Evolutionary conservation across 1,139 yeast genomes (phyloP).

Genomic region (Blastobotrys aristatus): DNA sequence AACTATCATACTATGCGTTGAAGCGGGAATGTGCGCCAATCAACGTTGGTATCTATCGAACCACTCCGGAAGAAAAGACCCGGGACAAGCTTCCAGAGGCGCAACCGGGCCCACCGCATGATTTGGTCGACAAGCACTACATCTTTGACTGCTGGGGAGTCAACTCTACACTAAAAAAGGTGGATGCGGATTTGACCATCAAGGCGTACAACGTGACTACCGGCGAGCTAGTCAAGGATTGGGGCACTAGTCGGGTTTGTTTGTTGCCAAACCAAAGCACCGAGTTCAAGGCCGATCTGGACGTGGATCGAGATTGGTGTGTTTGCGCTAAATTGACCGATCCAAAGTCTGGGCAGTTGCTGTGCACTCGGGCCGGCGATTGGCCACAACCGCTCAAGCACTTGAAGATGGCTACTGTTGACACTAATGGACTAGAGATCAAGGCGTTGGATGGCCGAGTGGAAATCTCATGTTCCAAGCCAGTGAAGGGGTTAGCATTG

Average conservation of each 20-base stretch:
- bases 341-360: constrained; percentile 11
- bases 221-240: constrained; percentile 30
- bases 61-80: constrained; percentile 17
- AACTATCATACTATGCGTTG: constrained; percentile 44
- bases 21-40: constrained; percentile 42
- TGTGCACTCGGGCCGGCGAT: constrained; percentile 37
- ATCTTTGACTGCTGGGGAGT: constrained; percentile 44
- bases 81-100: constrained; percentile 15
- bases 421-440: constrained; percentile 16
- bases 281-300: constrained; percentile 27
- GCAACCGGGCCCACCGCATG: constrained; percentile 24
- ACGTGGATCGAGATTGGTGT: constrained; percentile 27
- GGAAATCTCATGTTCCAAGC: constrained; percentile 31
- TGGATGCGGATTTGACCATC: constrained; percentile 31
- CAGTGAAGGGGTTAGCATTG: constrained; percentile 42
- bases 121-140: constrained; percentile 28
- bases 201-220: constrained; percentile 35
- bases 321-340: constrained; percentile 22
- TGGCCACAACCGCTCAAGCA: constrained; percentile 55
- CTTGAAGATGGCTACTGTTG: constrained; percentile 32
- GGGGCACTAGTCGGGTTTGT: constrained; percentile 19
- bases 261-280: constrained; percentile 38
- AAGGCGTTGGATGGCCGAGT: constrained; percentile 20
- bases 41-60: constrained; percentile 39
- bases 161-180: constrained; percentile 31